These are phyloP conservation scores for Plasmodium berghei DNA, from an alignment of 169 alveolate genomes.

Conservation along the genomic window DNA sequence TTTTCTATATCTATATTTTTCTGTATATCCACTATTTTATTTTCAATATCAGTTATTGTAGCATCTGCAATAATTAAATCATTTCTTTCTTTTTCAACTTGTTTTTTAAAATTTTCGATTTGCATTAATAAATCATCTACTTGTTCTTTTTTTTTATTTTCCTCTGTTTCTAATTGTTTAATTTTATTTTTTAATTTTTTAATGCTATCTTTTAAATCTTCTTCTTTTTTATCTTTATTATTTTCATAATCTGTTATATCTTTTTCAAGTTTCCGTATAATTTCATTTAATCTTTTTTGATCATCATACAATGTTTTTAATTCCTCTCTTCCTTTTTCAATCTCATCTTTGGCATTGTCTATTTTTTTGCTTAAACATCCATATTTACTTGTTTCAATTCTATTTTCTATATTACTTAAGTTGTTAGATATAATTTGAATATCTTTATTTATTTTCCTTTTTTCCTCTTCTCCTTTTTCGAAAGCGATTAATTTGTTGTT, in stretches of 20 bases:
- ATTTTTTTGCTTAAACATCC: constrained; percentile 67
- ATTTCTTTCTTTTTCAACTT: constrained; percentile 56
- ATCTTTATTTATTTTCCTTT: constrained; percentile 71
- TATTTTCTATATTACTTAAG: constrained; percentile 74
- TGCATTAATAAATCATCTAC: constrained; percentile 79
- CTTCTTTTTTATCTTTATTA: constrained; percentile 79
- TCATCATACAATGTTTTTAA: constrained; percentile 75
- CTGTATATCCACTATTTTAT: constrained; percentile 57
- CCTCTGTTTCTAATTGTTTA: constrained; percentile 77
- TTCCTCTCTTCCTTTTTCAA: constrained; percentile 73
- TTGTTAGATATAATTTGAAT: constrained; percentile 72
- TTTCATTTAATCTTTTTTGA: constrained; percentile 80
- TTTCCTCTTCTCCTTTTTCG: constrained; percentile 77
- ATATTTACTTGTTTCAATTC: constrained; percentile 75
- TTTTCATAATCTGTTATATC: constrained; percentile 80
- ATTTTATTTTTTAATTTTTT: constrained; percentile 77
- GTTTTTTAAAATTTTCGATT: constrained; percentile 70
- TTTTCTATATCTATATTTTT: constrained; percentile 35
- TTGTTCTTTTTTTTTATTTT: constrained; percentile 76
- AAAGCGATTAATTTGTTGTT: constrained; percentile 44
- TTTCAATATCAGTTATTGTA: constrained; percentile 56
- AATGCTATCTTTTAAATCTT: constrained; percentile 75
- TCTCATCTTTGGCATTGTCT: constrained; percentile 47
- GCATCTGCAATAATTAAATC: constrained; percentile 63
- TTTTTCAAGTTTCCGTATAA: constrained; percentile 77